These are phyloP conservation scores for Yarrowia keelungensis DNA, from an alignment of 805 yeast genomes.

Conservation along the genomic window DNA sequence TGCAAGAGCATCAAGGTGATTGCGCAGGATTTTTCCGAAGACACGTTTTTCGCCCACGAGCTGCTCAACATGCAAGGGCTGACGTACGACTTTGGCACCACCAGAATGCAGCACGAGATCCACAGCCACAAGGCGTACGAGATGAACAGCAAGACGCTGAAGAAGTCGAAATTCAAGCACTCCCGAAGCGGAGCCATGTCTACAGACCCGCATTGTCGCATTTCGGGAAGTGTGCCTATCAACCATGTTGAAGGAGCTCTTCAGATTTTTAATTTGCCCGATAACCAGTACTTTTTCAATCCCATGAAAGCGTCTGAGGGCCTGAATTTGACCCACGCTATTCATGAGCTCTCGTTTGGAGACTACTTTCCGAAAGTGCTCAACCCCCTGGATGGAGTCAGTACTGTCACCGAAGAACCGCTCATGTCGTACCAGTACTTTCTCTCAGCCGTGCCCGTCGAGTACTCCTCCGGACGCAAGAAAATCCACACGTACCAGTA, in stretches of 20 bases:
- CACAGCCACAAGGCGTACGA: constrained; percentile 34
- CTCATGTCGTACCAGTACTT: constrained; percentile 62
- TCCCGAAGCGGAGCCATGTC: background rate
- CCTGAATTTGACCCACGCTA: constrained; percentile 81
- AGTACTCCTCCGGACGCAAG: constrained; percentile 55
- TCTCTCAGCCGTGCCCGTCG: constrained; percentile 83
- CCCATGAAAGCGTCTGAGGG: constrained; percentile 43
- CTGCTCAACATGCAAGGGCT: constrained; percentile 73
- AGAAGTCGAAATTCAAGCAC: constrained; percentile 5
- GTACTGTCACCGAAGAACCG: constrained; percentile 59
- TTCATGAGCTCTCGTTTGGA: constrained; percentile 89
- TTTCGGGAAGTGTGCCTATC: constrained; percentile 59
- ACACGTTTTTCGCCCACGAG: constrained; percentile 78
- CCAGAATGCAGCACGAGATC: constrained; percentile 13
- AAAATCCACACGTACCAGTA: constrained; percentile 79
- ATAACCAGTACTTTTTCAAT: constrained; percentile 46
- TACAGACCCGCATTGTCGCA: constrained; percentile 42
- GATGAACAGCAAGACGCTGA: constrained; percentile 19
- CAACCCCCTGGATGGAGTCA: constrained; percentile 87
- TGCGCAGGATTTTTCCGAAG: constrained; percentile 78
- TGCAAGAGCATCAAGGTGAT: constrained; percentile 78
- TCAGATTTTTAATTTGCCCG: constrained; percentile 66
- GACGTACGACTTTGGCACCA: constrained; percentile 39
- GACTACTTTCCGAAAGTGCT: constrained; percentile 83
- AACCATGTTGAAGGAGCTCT: constrained; percentile 86